These are phyloP conservation scores for Phytopythium litorale DNA, from an alignment of 352 stramenopile genomes.

Conservation along the genomic window DNA sequence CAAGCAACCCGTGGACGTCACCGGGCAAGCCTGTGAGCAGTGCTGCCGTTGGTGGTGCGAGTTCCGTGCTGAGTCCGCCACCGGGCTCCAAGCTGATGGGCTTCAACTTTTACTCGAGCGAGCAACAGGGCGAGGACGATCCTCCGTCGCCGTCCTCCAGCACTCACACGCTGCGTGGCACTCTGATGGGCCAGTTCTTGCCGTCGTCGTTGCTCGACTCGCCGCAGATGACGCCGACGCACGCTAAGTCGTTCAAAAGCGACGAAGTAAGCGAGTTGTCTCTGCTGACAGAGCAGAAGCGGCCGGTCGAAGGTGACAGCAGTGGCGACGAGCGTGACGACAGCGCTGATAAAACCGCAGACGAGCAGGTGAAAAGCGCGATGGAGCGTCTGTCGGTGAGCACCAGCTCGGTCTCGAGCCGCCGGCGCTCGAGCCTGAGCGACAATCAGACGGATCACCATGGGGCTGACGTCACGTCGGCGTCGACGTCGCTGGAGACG, in stretches of 20 bases:
- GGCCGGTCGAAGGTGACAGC: conserved; percentile 11
- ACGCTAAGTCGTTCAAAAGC: conserved; percentile 21
- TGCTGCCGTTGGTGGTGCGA: conserved; percentile 17
- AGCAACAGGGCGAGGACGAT: conserved; percentile 45
- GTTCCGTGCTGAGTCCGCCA: conserved; percentile 10
- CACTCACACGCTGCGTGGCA: conserved; percentile 59
- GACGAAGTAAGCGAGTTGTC: conserved; percentile 13
- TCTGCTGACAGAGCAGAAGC: conserved; percentile 3
- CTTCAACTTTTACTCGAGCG: conserved; percentile 59
- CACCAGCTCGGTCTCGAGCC: conserved; percentile 3
- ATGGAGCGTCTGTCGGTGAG: conserved; percentile 34
- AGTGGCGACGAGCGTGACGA: neutral
- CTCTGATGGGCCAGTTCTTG: conserved; percentile 77
- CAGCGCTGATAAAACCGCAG: conserved; percentile 20
- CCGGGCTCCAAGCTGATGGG: conserved; percentile 24
- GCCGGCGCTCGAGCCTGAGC: conserved; percentile 2
- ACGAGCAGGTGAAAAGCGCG: conserved; percentile 15
- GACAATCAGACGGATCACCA: conserved; percentile 20
- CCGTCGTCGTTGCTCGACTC: conserved; percentile 77
- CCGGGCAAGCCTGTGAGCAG: conserved; percentile 27
- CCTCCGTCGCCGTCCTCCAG: conserved; percentile 42
- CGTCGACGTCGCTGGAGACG: conserved; percentile 15
- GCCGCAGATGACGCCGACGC: conserved; percentile 70
- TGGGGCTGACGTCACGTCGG: conserved; percentile 19
- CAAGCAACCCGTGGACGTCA: conserved; percentile 44